Conservation (phyloP, 2,329 filamentous ascomycete species). For the Xylariales sp. region DNA sequence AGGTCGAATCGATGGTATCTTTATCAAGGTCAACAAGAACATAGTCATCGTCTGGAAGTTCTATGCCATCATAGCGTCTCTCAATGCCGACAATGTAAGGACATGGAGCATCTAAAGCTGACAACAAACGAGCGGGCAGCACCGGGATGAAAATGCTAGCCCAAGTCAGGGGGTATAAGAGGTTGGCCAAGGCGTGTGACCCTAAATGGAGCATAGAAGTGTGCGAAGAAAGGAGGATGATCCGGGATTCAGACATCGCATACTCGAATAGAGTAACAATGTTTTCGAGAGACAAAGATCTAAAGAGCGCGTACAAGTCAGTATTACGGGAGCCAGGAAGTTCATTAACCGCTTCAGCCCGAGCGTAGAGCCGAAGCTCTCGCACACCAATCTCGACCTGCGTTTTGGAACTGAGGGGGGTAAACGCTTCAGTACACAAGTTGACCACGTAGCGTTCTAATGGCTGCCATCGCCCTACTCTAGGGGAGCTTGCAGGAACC, state of each 20-base stretch:
- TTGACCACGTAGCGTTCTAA: conserved; percentile 97
- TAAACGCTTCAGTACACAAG: conserved; percentile 93
- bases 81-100: conserved; percentile 98
- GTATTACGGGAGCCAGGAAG: conserved; percentile 90
- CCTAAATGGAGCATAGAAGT: conserved; percentile 96
- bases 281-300: conserved; percentile 89
- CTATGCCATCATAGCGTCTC: conserved; percentile 85
- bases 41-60: conserved; percentile 93
- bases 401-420: conserved; percentile 91
- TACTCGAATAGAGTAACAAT: conserved; percentile 94
- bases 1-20: conserved; percentile 87
- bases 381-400: conserved; percentile 93
- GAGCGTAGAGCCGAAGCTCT: conserved; percentile 89
- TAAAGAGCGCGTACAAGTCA: conserved; percentile 92
- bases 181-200: conserved; percentile 83
- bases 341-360: conserved; percentile 93
- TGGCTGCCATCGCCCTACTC: conserved; percentile 93
- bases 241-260: conserved; percentile 89
- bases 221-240: conserved; percentile 95
- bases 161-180: conserved; percentile 94
- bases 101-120: conserved; percentile 92
- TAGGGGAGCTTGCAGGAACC: conserved; percentile 88
- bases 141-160: conserved; percentile 94
- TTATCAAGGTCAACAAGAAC: conserved; percentile 94
- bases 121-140: conserved; percentile 85